Evolutionary conservation across 768 basidiomycete genomes (phyloP), one percentile per base, ranked within the genome.

Genomic region (Suillus spraguei): DNA sequence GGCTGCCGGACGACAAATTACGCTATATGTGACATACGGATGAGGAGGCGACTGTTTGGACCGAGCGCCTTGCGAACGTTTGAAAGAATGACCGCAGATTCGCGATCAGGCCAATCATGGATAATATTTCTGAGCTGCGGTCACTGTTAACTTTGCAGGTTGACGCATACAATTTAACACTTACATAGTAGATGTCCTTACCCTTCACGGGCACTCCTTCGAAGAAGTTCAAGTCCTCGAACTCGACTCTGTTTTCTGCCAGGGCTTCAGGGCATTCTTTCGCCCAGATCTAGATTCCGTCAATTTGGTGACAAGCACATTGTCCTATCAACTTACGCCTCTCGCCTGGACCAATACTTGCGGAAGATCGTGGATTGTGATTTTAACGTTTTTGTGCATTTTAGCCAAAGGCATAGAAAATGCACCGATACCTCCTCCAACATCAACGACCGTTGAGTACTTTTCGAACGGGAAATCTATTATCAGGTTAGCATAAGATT

Each of bases 121-220:
- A 71, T 67, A 50, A 73, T 68, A 41, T 68, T 68, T 24, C 68
- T 60, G 16, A 69, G 52, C 68, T 74, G 47, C 11, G 20, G 35
- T n/a, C 35, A 49, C 20, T 11, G 35, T 52, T 28, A 52, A 14
- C 33, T 10, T 53, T 5, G 14, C 16, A 24, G 20, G 16, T 36
- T 42, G 24, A 17, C 22, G 49, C 36, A n/a, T 17, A 11, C 28
- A n/a, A 28, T 53, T 54, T 11, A 24, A 11, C 14, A 64, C 76
- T n/a, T 63, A 77, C 76, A 33, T 75, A 79, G 61, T 79, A 79
- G n/a, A 76, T 55, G 32, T 75, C 69, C 39, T 70, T 66, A 2
- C 62, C 73, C 46, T 66, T 62, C 10, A 69, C 67, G 1, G 74
- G 76, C 42, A 63, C 58, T 44, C 74, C 64, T 17, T 66, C 65